Percentiles rank a stretch among this genome's conserved stretches.
Conservation (phyloP, 2,329 filamentous ascomycete genomes). For the Parascedosporium putredinis region DNA sequence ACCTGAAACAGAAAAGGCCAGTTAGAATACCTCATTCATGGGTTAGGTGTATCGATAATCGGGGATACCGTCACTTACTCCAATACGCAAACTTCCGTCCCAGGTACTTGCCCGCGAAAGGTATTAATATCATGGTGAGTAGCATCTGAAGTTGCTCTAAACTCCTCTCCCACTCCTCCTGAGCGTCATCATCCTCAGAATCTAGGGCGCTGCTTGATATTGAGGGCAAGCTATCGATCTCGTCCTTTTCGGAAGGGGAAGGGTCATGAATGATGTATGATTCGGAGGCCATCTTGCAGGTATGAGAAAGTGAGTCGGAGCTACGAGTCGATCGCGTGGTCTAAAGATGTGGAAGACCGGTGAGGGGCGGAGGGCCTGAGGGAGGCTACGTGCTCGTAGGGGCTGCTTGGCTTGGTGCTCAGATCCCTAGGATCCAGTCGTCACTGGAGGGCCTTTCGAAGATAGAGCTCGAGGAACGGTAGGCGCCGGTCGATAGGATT, state of each 20-base stretch:
- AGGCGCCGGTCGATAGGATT: too few species aligned
- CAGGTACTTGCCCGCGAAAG: slow-evolving; percentile 89
- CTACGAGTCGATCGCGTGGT: too few species aligned
- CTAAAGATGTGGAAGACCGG: too few species aligned
- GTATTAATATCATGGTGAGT: slow-evolving; percentile 87
- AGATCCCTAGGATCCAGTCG: too few species aligned
- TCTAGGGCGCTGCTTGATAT: slow-evolving; percentile 34
- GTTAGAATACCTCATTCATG: not conserved
- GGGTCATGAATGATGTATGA: slow-evolving; percentile 42
- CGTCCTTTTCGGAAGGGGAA: slow-evolving; percentile 39
- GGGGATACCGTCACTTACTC: slow-evolving; percentile 51
- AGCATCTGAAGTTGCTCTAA: slow-evolving; percentile 88
- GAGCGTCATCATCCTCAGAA: slow-evolving; percentile 68
- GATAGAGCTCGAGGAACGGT: too few species aligned
- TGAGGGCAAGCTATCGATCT: slow-evolving; percentile 55
- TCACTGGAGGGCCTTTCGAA: too few species aligned
- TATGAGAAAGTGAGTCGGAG: too few species aligned
- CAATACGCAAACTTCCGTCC: slow-evolving; percentile 92
- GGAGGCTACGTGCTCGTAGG: too few species aligned
- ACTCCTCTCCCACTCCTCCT: slow-evolving; percentile 89
- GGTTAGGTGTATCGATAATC: not conserved
- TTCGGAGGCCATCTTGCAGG: slow-evolving; percentile 25
- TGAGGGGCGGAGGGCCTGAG: too few species aligned
- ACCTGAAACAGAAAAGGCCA: not conserved
- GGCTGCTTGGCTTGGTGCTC: too few species aligned